Evolutionary conservation across 2,329 filamentous ascomycete species (phyloP).

Genomic region (Microsporum canis): DNA sequence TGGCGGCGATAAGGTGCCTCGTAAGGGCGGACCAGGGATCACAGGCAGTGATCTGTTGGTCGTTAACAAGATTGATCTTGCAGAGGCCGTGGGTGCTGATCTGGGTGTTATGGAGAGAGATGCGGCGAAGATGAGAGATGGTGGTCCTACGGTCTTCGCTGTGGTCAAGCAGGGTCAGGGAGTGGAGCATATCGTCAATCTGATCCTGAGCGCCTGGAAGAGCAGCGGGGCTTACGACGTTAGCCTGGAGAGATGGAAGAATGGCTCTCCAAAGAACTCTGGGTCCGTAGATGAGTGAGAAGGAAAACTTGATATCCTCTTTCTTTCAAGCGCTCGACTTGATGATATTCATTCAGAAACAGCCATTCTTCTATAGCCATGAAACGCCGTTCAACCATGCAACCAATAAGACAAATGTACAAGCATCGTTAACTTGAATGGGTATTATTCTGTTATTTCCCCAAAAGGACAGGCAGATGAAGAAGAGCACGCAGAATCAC

Average conservation of each 20-base stretch:
- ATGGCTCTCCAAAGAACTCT: constrained; percentile 28
- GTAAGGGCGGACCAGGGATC: constrained; percentile 93
- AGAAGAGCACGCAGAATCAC: background rate
- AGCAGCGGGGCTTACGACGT: constrained; percentile 59
- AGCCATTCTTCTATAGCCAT: background rate
- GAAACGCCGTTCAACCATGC: background rate
- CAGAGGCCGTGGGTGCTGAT: constrained; percentile 81
- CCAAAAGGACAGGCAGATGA: background rate
- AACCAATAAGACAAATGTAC: background rate
- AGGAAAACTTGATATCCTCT: background rate
- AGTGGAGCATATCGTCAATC: constrained; percentile 72
- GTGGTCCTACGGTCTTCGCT: constrained; percentile 88
- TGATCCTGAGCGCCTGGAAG: constrained; percentile 89
- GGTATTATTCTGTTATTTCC: constrained; percentile 9
- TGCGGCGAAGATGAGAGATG: constrained; percentile 86
- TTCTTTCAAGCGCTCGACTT: too few species aligned
- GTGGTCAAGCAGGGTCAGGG: constrained; percentile 90
- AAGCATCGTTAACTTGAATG: constrained; percentile 4
- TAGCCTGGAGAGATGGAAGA: constrained; percentile 36
- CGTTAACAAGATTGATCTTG: constrained; percentile 95
- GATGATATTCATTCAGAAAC: background rate
- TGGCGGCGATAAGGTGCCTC: constrained; percentile 89
- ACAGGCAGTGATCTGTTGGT: constrained; percentile 89
- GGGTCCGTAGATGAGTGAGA: constrained; percentile 18
- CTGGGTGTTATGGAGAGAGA: constrained; percentile 89